Evolutionary conservation across 306 rosid genomes (phyloP).

Genomic region (Castanea mollissima): DNA sequence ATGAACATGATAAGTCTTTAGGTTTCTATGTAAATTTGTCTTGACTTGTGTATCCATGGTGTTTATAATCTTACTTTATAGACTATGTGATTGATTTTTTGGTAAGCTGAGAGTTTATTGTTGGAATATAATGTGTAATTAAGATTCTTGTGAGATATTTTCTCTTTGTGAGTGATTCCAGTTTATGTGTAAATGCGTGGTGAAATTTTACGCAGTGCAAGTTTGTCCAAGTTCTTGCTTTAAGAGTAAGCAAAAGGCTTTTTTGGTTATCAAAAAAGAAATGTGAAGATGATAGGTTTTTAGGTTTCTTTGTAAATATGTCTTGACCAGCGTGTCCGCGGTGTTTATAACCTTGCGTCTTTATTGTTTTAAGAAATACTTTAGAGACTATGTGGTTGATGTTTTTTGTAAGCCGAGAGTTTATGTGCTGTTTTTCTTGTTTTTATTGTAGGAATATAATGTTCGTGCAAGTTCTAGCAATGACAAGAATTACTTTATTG

Average conservation of each 20-base stretch:
- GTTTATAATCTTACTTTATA: neutral
- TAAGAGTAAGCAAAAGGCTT: neutral
- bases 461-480: constrained; percentile 74
- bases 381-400: neutral
- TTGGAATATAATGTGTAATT: constrained; percentile 76
- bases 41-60: neutral
- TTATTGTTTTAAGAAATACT: neutral
- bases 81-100: neutral
- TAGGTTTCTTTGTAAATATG: neutral
- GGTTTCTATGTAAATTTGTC: neutral
- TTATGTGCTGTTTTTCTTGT: constrained; percentile 5
- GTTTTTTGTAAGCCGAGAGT: neutral
- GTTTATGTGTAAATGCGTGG: neutral
- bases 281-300: neutral
- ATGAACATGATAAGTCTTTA: neutral
- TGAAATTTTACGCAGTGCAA: neutral
- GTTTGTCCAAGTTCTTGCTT: neutral
- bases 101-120: neutral
- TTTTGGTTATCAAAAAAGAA: neutral
- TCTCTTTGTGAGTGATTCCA: neutral
- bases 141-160: neutral
- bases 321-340: neutral
- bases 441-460: constrained; percentile 63
- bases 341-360: neutral
- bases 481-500: constrained; percentile 77